Percentiles rank a stretch among this genome's conserved stretches.
phyloP scores from a whole-genome alignment of 2,329 filamentous ascomycete genomes.

The Aspergillus puulaauensis region DNA sequence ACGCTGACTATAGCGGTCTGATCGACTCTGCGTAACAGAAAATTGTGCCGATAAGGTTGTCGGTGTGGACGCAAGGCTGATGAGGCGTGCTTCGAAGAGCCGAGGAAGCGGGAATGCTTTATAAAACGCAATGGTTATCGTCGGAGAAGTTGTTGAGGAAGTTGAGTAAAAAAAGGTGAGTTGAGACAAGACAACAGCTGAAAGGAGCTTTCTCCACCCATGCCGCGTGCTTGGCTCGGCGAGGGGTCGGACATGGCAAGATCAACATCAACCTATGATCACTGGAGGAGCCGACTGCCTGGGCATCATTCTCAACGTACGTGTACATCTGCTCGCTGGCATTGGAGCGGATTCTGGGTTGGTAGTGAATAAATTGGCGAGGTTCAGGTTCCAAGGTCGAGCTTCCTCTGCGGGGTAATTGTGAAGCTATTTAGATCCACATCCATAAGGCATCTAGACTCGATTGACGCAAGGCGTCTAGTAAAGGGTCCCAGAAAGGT shows the following conservation, averaged over 20 bases:
- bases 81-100: not conserved
- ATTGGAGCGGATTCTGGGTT: not conserved
- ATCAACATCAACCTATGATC: not conserved
- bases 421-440: slow-evolving; percentile 1
- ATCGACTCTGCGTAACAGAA: not conserved
- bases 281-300: too few relatives aligned
- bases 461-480: too few relatives aligned
- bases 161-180: not conserved
- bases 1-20: not conserved
- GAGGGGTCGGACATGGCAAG: not conserved
- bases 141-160: not conserved
- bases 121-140: not conserved
- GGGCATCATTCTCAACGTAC: too few relatives aligned
- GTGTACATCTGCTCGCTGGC: not conserved
- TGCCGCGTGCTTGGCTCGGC: slow-evolving; percentile 4
- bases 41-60: not conserved
- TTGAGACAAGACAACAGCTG: not conserved
- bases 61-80: not conserved
- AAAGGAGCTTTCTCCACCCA: slow-evolving; percentile 7
- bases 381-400: not conserved
- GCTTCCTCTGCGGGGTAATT: slow-evolving; percentile 8
- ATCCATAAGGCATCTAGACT: not conserved
- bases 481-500: too few relatives aligned
- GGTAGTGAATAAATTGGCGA: not conserved
- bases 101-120: not conserved